phyloP scores from a whole-genome alignment of 2,329 filamentous ascomycete species.

The Monilinia fructigena region DNA sequence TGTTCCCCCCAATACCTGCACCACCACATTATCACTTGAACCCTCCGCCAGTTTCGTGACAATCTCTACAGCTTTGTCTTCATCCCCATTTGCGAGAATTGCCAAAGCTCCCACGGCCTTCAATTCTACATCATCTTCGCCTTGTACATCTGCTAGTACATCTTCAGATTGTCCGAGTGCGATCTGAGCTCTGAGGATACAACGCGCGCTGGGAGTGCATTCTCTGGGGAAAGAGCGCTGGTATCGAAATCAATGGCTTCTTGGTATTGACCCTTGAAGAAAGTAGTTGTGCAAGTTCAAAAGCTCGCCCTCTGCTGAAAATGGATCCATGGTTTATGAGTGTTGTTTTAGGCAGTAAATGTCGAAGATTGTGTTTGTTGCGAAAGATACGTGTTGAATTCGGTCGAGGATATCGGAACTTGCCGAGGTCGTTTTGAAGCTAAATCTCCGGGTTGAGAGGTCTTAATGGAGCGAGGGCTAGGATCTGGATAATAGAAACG shows the following conservation, averaged over 20 bases:
- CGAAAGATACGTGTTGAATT: slow-evolving; percentile 30
- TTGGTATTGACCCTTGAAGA: slow-evolving; percentile 81
- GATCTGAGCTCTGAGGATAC: slow-evolving; percentile 80
- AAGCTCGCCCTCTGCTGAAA: slow-evolving; percentile 68
- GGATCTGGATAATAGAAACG: background rate
- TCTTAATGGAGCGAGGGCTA: background rate
- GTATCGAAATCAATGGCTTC: slow-evolving; percentile 84
- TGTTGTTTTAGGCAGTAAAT: slow-evolving; percentile 20
- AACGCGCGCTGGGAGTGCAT: slow-evolving; percentile 72
- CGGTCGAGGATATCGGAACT: slow-evolving; percentile 13
- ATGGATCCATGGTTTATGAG: slow-evolving; percentile 59
- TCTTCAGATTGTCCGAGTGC: slow-evolving; percentile 75
- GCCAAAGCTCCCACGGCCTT: slow-evolving; percentile 76
- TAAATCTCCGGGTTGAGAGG: slow-evolving; percentile 10
- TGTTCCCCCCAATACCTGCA: slow-evolving; percentile 80
- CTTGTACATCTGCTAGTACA: slow-evolving; percentile 67
- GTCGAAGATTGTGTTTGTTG: background rate
- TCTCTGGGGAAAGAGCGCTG: slow-evolving; percentile 73
- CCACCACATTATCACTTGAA: slow-evolving; percentile 69
- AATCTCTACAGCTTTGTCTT: slow-evolving; percentile 59
- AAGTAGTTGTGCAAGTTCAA: slow-evolving; percentile 71
- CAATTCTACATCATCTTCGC: slow-evolving; percentile 67
- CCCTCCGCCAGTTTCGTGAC: slow-evolving; percentile 67
- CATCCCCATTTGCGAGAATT: slow-evolving; percentile 59
- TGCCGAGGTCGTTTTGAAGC: slow-evolving; percentile 10